These are phyloP conservation scores for Hypoxylon sp. DNA, from an alignment of 2,329 filamentous ascomycete genomes.

Conservation along the genomic window DNA sequence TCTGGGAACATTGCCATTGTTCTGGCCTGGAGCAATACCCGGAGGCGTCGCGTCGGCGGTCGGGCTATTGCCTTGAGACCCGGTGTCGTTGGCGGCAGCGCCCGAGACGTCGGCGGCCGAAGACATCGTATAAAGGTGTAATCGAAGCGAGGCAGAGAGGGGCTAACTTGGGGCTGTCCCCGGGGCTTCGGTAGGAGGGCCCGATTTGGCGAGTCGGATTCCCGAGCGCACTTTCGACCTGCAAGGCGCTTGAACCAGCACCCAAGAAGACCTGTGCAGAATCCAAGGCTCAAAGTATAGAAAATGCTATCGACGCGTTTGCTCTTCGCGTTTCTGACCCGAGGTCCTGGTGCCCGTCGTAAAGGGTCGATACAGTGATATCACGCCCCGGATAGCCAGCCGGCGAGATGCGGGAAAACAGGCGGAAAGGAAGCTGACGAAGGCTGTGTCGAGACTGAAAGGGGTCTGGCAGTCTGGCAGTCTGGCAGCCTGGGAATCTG, in stretches of 20 bases:
- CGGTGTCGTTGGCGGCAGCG: slow-evolving; percentile 40
- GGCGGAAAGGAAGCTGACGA: slow-evolving; percentile 9
- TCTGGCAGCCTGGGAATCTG: slow-evolving; percentile 19
- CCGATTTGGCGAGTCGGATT: slow-evolving; percentile 13
- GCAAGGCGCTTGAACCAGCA: slow-evolving; percentile 10
- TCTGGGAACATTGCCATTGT: slow-evolving; percentile 69
- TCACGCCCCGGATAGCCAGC: slow-evolving; percentile 6
- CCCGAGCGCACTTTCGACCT: slow-evolving; percentile 22
- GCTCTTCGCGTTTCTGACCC: not conserved
- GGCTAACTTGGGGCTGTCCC: not conserved
- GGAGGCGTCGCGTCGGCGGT: slow-evolving; percentile 47
- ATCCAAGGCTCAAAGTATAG: not conserved
- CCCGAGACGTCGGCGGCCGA: slow-evolving; percentile 29
- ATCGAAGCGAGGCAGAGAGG: not conserved
- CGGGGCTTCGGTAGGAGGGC: slow-evolving; percentile 1
- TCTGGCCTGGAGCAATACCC: slow-evolving; percentile 52
- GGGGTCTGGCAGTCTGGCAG: slow-evolving; percentile 11
- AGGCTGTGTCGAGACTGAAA: slow-evolving; percentile 17
- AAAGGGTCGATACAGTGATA: slow-evolving; percentile 13
- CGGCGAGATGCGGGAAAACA: slow-evolving; percentile 4
- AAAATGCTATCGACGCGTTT: slow-evolving; percentile 1
- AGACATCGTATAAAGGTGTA: slow-evolving; percentile 34
- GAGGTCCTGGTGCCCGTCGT: slow-evolving; percentile 1
- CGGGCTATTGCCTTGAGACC: slow-evolving; percentile 50
- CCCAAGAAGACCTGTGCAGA: not conserved